These are phyloP conservation scores for Polysphondylium violaceum DNA, from an alignment of 78 protist genomes.

Conservation along the genomic window DNA sequence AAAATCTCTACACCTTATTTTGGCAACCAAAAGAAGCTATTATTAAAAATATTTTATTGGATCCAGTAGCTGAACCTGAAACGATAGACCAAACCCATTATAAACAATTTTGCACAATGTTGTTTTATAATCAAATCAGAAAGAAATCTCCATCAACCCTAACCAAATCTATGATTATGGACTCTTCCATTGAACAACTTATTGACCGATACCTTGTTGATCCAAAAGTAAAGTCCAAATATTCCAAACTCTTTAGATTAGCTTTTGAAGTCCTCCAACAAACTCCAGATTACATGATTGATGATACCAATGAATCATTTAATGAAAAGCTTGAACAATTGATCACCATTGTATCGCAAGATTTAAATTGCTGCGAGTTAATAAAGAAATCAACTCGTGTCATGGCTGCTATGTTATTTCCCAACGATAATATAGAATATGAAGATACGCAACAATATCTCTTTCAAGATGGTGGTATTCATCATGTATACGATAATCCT, in stretches of 20 bases:
- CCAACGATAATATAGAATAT: not conserved
- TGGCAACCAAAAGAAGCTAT: constrained; percentile 2
- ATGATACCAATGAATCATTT: not conserved
- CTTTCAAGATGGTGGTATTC: not conserved
- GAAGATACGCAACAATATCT: not conserved
- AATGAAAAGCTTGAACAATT: not conserved
- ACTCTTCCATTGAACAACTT: not conserved
- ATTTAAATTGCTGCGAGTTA: too few relatives aligned
- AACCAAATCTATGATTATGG: not conserved
- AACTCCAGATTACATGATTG: not conserved
- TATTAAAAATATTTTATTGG: not conserved
- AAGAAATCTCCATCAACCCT: not conserved
- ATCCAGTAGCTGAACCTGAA: not conserved
- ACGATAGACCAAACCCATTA: not conserved
- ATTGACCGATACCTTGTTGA: too few relatives aligned
- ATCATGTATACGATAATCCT: not conserved
- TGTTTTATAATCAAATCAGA: not conserved
- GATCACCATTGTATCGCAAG: too few relatives aligned
- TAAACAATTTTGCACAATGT: not conserved
- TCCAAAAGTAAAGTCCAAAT: not conserved
- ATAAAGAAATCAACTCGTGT: not conserved
- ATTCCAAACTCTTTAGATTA: not conserved
- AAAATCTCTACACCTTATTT: not conserved
- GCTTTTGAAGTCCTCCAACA: not conserved
- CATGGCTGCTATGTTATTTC: not conserved